Percentiles rank a stretch among this genome's conserved stretches.
Evolutionary conservation across 208 protist genomes (phyloP).

Genomic region (Ichthyophonus hoferi): DNA sequence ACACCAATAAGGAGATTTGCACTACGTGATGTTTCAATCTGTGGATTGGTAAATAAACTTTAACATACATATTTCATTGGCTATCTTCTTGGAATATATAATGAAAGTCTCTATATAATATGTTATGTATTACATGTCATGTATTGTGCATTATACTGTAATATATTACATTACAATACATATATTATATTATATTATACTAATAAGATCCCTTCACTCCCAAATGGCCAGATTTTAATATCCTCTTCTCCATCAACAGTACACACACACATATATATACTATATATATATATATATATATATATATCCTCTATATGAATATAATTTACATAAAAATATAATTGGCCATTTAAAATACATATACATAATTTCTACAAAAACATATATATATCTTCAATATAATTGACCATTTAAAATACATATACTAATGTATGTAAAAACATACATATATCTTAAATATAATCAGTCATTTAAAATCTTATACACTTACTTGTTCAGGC

Average conservation of each 20-base stretch:
- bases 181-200: neutral
- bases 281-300: no score
- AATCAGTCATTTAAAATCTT: no score
- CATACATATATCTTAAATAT: neutral
- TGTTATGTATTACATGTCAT: neutral
- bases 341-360: no score
- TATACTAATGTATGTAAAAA: neutral
- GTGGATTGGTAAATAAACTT: neutral
- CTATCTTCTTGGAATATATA: neutral
- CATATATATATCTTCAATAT: no score
- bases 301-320: no score
- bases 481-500: conserved; percentile 6
- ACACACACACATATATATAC: no score
- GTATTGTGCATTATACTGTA: neutral
- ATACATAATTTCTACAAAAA: no score
- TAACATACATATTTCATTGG: neutral
- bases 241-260: no score
- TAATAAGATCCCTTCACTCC: no score
- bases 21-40: neutral
- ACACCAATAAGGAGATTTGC: conserved; percentile 8
- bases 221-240: no score
- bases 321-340: no score
- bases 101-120: neutral
- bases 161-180: neutral
- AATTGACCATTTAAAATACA: no score